Evolutionary conservation across 192 early-diverging fungal species (phyloP), one percentile per base, ranked within the genome.

Genomic region (Coemansia sp.): DNA sequence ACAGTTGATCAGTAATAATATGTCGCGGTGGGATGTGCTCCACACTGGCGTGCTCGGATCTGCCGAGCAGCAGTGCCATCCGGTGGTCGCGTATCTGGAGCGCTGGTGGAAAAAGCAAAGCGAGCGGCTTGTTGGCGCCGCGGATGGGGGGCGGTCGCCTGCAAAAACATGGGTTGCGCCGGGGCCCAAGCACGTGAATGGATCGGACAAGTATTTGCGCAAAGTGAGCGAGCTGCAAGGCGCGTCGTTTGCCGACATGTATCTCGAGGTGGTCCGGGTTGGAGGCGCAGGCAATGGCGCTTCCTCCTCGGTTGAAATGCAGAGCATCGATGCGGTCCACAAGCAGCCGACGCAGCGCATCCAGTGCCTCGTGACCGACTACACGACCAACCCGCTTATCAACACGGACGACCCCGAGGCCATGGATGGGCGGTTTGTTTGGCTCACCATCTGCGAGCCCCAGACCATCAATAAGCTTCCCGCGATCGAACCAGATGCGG

Each of bases 291-390:
- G n/a, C n/a, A n/a, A n/a, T n/a, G n/a, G n/a, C n/a, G n/a, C n/a
- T n/a, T n/a, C n/a, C n/a, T n/a, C n/a, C 67, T 11, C 16, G 60
- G 34, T 14, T 35, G 15, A 30, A 48, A 63, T 20, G n/a, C 51
- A 5, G 8, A 53, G 23, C 51, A 14, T 14, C 44, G 44, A 53
- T 53, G 24, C 4, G 53, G 1, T 65, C 26, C n/a, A 12, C 18
- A 16, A 26, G 49, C 2, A 35, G 20, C 60, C 6, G 44, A 36
- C 23, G 38, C 34, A 46, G 23, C 66, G 65, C 11, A 15, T 39
- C 24, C 62, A 58, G 14, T 75, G 59, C 35, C 18, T 65, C 15
- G 67, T 75, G 1, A 69, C 73, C 15, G 73, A 75, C 35, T 75
- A 75, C 26, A 57, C 73, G 2, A 53, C 60, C 1, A 75, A 68